A percentile compares a stretch with the other conserved stretches of the same genome.
phyloP scores from a whole-genome alignment of 129 eudicot species.

The Lonicera japonica region DNA sequence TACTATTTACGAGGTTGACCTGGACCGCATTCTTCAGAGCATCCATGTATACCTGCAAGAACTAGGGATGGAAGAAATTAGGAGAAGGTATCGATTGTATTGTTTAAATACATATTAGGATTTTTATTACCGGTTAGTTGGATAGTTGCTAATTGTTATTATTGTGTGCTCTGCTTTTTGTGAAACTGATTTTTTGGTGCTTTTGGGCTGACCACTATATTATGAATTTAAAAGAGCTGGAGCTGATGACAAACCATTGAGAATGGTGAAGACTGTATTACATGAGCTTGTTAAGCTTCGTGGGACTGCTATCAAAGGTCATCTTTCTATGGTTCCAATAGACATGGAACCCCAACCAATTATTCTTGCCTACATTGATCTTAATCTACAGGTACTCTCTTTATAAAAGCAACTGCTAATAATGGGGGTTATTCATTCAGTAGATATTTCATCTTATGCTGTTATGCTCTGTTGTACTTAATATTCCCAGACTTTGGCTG shows the following conservation, averaged over 20 bases:
- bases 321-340: conserved; percentile 98
- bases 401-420: background rate
- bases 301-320: conserved; percentile 96
- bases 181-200: conserved; percentile 3
- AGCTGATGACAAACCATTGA: conserved; percentile 98
- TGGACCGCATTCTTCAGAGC: conserved; percentile 92
- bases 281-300: conserved; percentile 99
- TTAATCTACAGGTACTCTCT: conserved; percentile 81
- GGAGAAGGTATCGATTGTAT: conserved; percentile 56
- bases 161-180: background rate
- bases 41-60: conserved; percentile 97
- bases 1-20: conserved; percentile 87
- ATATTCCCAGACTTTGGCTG: conserved; percentile 60
- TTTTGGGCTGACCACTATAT: background rate
- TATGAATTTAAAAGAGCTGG: conserved; percentile 68
- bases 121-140: too few relatives aligned
- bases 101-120: background rate
- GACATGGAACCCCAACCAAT: conserved; percentile 98
- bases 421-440: background rate
- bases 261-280: conserved; percentile 97
- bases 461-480: background rate
- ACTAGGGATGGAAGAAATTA: conserved; percentile 96
- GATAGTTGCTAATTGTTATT: too few relatives aligned
- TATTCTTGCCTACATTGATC: conserved; percentile 95
- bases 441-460: background rate